phyloP scores from a whole-genome alignment of 2,329 filamentous ascomycete species.

The Elsinoe perseae region DNA sequence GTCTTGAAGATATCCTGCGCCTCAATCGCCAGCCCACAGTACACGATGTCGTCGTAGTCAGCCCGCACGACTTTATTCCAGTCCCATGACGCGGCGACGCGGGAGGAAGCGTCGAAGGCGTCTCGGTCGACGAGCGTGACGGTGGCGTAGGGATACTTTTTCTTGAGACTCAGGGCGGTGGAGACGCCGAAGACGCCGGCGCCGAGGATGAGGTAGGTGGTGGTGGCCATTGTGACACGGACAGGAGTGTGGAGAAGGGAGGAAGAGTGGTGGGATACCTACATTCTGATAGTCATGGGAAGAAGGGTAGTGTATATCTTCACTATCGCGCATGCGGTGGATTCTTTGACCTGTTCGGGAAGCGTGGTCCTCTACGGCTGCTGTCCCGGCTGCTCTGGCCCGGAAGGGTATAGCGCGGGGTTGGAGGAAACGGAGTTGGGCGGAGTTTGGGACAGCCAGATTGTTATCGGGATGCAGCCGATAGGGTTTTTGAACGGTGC shows the following conservation, averaged over 20 bases:
- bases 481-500: background rate
- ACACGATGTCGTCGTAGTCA: slow-evolving; percentile 58
- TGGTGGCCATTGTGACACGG: background rate
- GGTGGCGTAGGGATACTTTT: slow-evolving; percentile 35
- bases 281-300: background rate
- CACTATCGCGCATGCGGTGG: background rate
- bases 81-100: slow-evolving; percentile 59
- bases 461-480: background rate
- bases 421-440: background rate
- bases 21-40: slow-evolving; percentile 58
- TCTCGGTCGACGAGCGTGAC: slow-evolving; percentile 36
- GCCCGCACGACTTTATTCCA: slow-evolving; percentile 66
- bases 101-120: slow-evolving; percentile 27
- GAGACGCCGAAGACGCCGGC: slow-evolving; percentile 35
- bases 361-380: background rate
- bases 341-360: slow-evolving; percentile 2
- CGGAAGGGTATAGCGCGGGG: slow-evolving; percentile 1
- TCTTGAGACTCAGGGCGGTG: slow-evolving; percentile 34
- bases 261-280: background rate
- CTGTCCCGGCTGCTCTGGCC: background rate
- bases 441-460: background rate
- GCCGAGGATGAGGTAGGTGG: slow-evolving; percentile 29
- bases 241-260: background rate
- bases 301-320: background rate
- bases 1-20: slow-evolving; percentile 55